Base-by-base conservation (phyloP, 768 basidiomycete genomes). In the Tulasnella sp. region DNA sequence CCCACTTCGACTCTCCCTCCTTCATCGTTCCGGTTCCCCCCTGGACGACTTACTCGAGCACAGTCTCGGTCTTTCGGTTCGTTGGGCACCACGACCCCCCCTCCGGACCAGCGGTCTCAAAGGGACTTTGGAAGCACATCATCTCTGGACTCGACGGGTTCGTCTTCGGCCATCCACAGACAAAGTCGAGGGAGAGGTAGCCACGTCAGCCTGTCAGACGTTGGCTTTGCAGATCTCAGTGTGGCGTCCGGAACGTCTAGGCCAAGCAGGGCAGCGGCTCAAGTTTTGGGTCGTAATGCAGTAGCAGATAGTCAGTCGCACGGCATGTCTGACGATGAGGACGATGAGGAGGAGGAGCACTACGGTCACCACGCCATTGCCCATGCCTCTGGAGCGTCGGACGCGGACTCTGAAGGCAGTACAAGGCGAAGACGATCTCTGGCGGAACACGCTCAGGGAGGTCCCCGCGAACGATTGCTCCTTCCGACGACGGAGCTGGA, bases 391-490 rank as follows among this genome's bases (percentile, higher is more conserved):
- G 69, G 69, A 77, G 76, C 77, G 40, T 79, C 78, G 22, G 78
- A 79, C 58, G 78, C 54, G 9, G 78, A 79, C 34, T 79, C 78
- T n/a, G 78, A 79, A 79, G 37, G 78, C 7, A 79, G 78, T 50
- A 78, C 31, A 4, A 44, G 77, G 22, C 54, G 78, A 20, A 40
- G 60, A 7, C 64, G 76, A 46, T 79, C 72, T 31, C 42, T 22
- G 22, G 42, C 40, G 46, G 46, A 77, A 34, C 76, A 46, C 42
- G 42, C 40, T 28, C 42, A 50, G 1, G 22, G 22, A 37, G 78
- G 40, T 12, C 40, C 60, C 20, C 41, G 78, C 42, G 54, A 79
- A 41, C 58, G 78, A 28, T 73, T 79, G 54, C 60, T 79, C 12
- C 58, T 79, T 40, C 78, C 78, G 37, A 48, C 64, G 40, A 41